Evolutionary conservation across 192 early-diverging fungal species (phyloP).

Genomic region (Coemansia erecta): DNA sequence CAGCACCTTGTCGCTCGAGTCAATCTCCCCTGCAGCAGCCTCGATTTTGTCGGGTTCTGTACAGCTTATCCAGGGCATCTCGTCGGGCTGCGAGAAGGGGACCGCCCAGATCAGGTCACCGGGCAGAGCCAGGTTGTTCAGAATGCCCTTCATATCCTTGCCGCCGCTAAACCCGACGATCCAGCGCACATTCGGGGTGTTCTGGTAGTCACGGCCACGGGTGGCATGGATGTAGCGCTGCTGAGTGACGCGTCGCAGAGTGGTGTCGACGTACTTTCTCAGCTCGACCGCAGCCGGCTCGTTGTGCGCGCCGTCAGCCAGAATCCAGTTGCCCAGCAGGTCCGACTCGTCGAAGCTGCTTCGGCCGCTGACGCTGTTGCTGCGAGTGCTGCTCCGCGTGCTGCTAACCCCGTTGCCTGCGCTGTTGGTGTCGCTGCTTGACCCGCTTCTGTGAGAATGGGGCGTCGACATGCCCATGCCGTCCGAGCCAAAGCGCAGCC

Average conservation of each 20-base stretch:
- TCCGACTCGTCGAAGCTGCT: slow-evolving; percentile 10
- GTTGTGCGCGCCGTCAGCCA: slow-evolving; percentile 94
- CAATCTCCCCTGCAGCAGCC: slow-evolving; percentile 11
- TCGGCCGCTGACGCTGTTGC: slow-evolving; percentile 11
- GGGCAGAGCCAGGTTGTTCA: slow-evolving; percentile 56
- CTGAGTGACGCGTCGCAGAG: slow-evolving; percentile 31
- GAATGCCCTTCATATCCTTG: slow-evolving; percentile 62
- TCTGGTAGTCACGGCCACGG: slow-evolving; percentile 2
- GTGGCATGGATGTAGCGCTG: slow-evolving; percentile 29
- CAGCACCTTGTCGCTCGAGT: slow-evolving; percentile 5
- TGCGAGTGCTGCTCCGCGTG: not conserved
- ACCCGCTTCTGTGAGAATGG: not conserved
- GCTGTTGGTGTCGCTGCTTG: slow-evolving; percentile 6
- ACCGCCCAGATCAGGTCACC: slow-evolving; percentile 68
- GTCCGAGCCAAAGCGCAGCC: slow-evolving; percentile 37
- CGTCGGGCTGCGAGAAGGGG: slow-evolving; percentile 71
- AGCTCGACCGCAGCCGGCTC: slow-evolving; percentile 66
- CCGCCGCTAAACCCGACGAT: slow-evolving; percentile 72
- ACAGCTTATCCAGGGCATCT: slow-evolving; percentile 85
- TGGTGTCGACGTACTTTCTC: slow-evolving; percentile 62
- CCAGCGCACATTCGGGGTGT: slow-evolving; percentile 61
- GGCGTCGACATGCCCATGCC: slow-evolving; percentile 5
- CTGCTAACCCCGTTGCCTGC: slow-evolving; percentile 7
- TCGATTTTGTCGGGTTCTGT: slow-evolving; percentile 52
- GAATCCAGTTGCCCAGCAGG: slow-evolving; percentile 50